These are phyloP conservation scores for Ceratocystis colombiana DNA, from an alignment of 2,329 filamentous ascomycete species.

Conservation along the genomic window DNA sequence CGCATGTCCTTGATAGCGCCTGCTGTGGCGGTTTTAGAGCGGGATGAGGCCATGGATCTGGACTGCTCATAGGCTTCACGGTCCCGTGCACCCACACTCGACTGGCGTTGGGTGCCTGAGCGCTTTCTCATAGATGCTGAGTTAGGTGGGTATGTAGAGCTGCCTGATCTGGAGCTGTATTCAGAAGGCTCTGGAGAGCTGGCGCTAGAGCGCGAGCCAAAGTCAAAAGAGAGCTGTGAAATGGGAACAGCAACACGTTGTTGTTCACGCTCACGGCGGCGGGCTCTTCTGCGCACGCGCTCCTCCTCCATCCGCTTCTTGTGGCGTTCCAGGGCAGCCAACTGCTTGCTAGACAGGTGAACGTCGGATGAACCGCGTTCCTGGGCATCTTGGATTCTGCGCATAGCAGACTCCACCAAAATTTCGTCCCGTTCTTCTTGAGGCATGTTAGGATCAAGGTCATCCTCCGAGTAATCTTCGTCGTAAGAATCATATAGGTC, in stretches of 20 bases:
- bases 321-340: slow-evolving; percentile 66
- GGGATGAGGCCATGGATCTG: slow-evolving; percentile 13
- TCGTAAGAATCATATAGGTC: slow-evolving; percentile 24
- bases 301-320: slow-evolving; percentile 49
- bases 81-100: slow-evolving; percentile 24
- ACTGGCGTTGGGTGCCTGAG: slow-evolving; percentile 12
- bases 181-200: slow-evolving; percentile 21
- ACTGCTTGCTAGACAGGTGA: slow-evolving; percentile 66
- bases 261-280: slow-evolving; percentile 32
- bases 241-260: slow-evolving; percentile 46
- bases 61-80: slow-evolving; percentile 19
- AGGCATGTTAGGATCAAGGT: slow-evolving; percentile 44
- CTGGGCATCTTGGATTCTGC: slow-evolving; percentile 68
- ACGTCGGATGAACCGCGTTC: slow-evolving; percentile 68
- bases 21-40: slow-evolving; percentile 18
- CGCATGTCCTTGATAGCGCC: slow-evolving; percentile 11
- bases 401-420: slow-evolving; percentile 66
- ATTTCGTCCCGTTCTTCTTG: slow-evolving; percentile 60
- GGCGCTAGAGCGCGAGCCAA: slow-evolving; percentile 15
- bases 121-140: slow-evolving; percentile 21
- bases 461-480: slow-evolving; percentile 39
- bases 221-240: slow-evolving; percentile 35
- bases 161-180: slow-evolving; percentile 7
- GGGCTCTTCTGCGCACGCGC: slow-evolving; percentile 31
- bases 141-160: slow-evolving; percentile 22